These are phyloP conservation scores for Alternaria novae-zelandiae DNA, from an alignment of 2,329 filamentous ascomycete species.

Conservation along the genomic window DNA sequence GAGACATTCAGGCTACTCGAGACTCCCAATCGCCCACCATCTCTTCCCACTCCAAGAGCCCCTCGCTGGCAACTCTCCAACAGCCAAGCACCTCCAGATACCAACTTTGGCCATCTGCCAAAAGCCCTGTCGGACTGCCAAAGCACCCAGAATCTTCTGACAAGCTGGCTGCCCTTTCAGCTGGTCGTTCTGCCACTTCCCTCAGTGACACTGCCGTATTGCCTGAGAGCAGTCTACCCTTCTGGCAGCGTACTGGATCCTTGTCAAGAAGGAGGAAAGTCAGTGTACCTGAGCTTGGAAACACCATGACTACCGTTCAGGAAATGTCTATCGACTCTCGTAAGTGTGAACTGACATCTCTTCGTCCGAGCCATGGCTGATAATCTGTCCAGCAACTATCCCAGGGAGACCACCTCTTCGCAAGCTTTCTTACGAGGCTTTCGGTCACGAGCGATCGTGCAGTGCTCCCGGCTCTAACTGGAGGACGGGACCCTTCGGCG, in stretches of 20 bases:
- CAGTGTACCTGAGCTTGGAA: slow-evolving; percentile 49
- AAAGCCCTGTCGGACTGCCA: slow-evolving; percentile 32
- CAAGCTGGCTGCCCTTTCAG: slow-evolving; percentile 45
- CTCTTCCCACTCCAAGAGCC: slow-evolving; percentile 30
- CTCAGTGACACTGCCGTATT: slow-evolving; percentile 49
- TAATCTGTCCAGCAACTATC: slow-evolving; percentile 43
- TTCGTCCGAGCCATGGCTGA: slow-evolving; percentile 18
- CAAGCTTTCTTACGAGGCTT: slow-evolving; percentile 40
- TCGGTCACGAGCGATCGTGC: slow-evolving; percentile 48
- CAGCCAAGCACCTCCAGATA: slow-evolving; percentile 38
- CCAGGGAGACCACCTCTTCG: slow-evolving; percentile 50
- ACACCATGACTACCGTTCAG: slow-evolving; percentile 49
- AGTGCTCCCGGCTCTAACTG: slow-evolving; percentile 49
- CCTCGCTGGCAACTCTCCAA: slow-evolving; percentile 35
- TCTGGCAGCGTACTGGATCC: slow-evolving; percentile 47
- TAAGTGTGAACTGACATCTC: slow-evolving; percentile 28
- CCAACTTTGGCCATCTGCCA: slow-evolving; percentile 47
- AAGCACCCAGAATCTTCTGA: slow-evolving; percentile 34
- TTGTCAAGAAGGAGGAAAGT: slow-evolving; percentile 50
- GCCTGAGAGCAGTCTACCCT: slow-evolving; percentile 37
- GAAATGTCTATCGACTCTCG: slow-evolving; percentile 49
- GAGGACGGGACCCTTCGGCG: slow-evolving; percentile 48
- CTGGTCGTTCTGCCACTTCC: slow-evolving; percentile 48
- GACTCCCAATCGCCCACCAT: slow-evolving; percentile 26
- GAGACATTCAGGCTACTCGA: slow-evolving; percentile 37